Base-by-base conservation (phyloP, 2,329 filamentous ascomycete species). In the Aspergillus pseudoglaucus region DNA sequence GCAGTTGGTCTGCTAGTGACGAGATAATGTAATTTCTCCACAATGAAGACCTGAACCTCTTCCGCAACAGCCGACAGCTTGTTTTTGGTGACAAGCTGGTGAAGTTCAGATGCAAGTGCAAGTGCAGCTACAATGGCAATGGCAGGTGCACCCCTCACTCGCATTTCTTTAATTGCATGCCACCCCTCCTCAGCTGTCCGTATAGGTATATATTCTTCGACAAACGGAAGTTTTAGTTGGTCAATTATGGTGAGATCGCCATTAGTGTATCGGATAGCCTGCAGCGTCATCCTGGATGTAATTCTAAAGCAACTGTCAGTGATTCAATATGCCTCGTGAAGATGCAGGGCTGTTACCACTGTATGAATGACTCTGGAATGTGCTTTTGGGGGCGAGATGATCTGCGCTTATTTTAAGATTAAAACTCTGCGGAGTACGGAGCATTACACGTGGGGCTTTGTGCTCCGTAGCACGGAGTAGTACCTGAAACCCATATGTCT, bases 61-160 rank as follows among this genome's bases (percentile, higher is more conserved):
- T 86, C 82, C 0, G 80, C 77, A 3, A 73, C 67, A 30, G 69
- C 53, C 1, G 79, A 71, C 5, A 77, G 57, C 54, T 74, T 75
- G 14, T 58, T 56, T 18, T 54, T 37, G 2, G 54, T 44, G 6
- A 58, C 46, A 6, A 68, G 70, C 50, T 60, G 79, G 44, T 82
- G 75, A 7, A 97, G 71, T 67, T 97, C 91, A 7, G 95, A 88
- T 1, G 90, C 90, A 32, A 96, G 80, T 2, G 88, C 85, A 30
- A 98, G 79, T 17, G 87, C 88, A 18, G 93, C 93, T n/a, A 98
- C 93, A 55, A 98, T 97, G 40, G 93, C 93, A 66, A 98, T 98
- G 41, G 93, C 93, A 0, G 93, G 93, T 4, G 93, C 93, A 37
- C 88, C 86, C 45, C 82, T 76, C 14, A 76, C 74, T 55, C 79